Base-by-base conservation (phyloP, 2,329 filamentous ascomycete species). In the Capronia americana region DNA sequence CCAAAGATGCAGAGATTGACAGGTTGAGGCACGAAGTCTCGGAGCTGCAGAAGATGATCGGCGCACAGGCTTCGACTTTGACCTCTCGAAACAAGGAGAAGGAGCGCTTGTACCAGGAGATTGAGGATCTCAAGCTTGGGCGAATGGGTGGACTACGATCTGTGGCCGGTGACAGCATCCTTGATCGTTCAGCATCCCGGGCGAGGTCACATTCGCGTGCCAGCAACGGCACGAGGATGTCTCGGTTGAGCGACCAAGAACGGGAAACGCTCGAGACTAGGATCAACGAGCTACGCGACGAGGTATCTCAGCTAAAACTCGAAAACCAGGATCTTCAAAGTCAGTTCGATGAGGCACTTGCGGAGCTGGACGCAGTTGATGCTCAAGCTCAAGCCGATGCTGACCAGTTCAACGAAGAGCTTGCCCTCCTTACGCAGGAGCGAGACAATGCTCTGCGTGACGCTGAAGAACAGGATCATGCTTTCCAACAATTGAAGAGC, bases 41-140 rank as follows among this genome's bases (percentile, higher is more conserved):
- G 2, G 94, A 97, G 76, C 80, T 99, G 34, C 88, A 94, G 61
- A 90, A 93, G 61, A 93, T 98, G 77, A 91, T 98, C 32, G 92
- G 93, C 68, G 95, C 95, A 2, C 95, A 99, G 77, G 96, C 93
- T 0, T 97, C 93, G 0, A 98, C 99, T 92, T 85, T 99, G 38
- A 97, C 94, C 0, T 98, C 95, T 41, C 87, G 95, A 26, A 97
- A 97, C 75, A 90, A 93, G 28, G 95, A 99, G 76, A 96, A 97
- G 75, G 93, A 98, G 76, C 88, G 93, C 4, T 84, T 99, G 8
- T 96, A 98, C 77, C 92, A 97, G 75, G 94, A 99, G 77, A 98
- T 98, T 69, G 95, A 99, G 79, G 93, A 97, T 68, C 84, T 99
- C 69, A 99, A 98, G 79, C 88, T 98, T 73, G 88, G 91, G 1